phyloP scores from a whole-genome alignment of 2,329 filamentous ascomycete species.

The Dactylellina sp. region DNA sequence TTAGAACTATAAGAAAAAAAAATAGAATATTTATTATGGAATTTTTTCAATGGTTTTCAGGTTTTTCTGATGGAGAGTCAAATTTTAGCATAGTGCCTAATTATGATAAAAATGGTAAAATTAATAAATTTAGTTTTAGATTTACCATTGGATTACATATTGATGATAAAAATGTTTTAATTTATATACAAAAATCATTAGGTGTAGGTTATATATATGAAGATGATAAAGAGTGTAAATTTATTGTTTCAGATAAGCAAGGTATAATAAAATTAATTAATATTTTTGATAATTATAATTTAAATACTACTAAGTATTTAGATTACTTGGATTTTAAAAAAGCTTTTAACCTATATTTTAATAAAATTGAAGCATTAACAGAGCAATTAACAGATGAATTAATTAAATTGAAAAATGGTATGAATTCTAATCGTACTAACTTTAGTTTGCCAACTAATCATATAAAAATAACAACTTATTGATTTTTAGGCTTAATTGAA shows the following conservation, averaged over 20 bases:
- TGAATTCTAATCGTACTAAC: too few relatives aligned
- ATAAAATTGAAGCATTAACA: too few relatives aligned
- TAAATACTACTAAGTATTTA: slow-evolving; percentile 20
- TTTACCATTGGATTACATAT: slow-evolving; percentile 39
- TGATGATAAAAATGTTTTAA: slow-evolving; percentile 35
- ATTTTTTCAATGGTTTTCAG: slow-evolving; percentile 8
- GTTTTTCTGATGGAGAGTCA: slow-evolving; percentile 6
- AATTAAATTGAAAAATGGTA: too few relatives aligned
- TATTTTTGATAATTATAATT: slow-evolving; percentile 24
- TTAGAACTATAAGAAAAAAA: slow-evolving; percentile 25
- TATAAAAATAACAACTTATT: neutral
- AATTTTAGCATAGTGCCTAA: slow-evolving; percentile 40
- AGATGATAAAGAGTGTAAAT: slow-evolving; percentile 10
- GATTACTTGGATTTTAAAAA: neutral
- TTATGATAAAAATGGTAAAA: slow-evolving; percentile 30
- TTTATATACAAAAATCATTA: neutral
- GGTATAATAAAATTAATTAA: slow-evolving; percentile 19
- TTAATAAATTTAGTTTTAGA: slow-evolving; percentile 19
- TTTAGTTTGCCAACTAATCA: too few relatives aligned
- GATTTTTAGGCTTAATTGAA: neutral
- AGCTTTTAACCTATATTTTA: too few relatives aligned
- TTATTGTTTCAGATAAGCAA: slow-evolving; percentile 17
- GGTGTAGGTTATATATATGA: slow-evolving; percentile 30
- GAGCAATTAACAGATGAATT: too few relatives aligned
- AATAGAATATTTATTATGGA: slow-evolving; percentile 12